Conservation (phyloP, 192 early-diverging fungal species). For the Backusella mclennaniae region DNA sequence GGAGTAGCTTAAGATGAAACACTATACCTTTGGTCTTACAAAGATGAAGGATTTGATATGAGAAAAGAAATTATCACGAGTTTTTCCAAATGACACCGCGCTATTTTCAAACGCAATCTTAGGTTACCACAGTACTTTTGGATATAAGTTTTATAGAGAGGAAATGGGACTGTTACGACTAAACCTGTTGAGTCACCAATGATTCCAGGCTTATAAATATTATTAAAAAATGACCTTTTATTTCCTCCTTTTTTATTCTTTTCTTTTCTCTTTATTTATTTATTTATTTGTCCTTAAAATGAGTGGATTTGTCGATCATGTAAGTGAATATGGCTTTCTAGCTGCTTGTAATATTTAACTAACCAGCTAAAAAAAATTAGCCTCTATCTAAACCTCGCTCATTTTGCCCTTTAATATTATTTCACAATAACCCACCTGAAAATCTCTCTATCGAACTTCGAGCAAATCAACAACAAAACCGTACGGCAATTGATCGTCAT, state of each 20-base stretch:
- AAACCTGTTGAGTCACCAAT: neutral
- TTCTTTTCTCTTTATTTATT: conserved; percentile 5
- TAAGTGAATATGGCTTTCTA: neutral
- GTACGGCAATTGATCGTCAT: conserved; percentile 21
- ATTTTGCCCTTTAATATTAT: conserved; percentile 21
- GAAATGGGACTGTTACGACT: neutral
- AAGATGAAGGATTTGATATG: conserved; percentile 4
- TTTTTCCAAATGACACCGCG: conserved; percentile 2
- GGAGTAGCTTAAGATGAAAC: neutral
- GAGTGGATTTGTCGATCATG: neutral
- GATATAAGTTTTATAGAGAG: neutral
- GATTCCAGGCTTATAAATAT: neutral
- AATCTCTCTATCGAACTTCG: neutral
- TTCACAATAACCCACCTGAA: conserved; percentile 8
- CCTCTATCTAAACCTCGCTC: conserved; percentile 10
- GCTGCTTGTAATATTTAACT: neutral
- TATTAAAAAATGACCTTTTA: neutral
- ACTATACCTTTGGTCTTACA: neutral
- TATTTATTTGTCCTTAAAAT: neutral
- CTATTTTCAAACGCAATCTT: conserved; percentile 9
- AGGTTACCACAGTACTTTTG: neutral
- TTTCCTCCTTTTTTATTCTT: conserved; percentile 6
- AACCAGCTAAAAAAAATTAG: neutral
- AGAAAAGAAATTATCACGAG: neutral
- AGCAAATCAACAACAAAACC: conserved; percentile 2